Conservation (phyloP, 257 asterid genomes). For the Eucommia ulmoides region DNA sequence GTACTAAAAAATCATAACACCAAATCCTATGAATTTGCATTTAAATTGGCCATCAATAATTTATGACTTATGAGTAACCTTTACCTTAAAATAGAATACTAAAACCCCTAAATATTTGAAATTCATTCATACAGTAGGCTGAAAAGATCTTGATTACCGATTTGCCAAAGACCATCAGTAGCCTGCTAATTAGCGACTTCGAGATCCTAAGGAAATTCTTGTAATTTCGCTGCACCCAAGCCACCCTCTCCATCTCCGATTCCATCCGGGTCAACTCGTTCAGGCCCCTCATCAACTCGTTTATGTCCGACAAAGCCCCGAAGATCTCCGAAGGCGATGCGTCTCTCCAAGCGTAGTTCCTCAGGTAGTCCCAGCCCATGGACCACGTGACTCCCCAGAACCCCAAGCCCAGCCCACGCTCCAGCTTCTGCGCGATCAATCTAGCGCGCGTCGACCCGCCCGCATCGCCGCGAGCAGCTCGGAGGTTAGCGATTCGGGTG, state of each 20-base stretch:
- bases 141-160: too few relatives aligned
- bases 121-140: too few relatives aligned
- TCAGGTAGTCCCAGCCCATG: slow-evolving; percentile 50
- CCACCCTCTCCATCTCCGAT: slow-evolving; percentile 44
- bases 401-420: slow-evolving; percentile 41
- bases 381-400: slow-evolving; percentile 42
- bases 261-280: slow-evolving; percentile 29
- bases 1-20: too few relatives aligned
- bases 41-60: too few relatives aligned
- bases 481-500: slow-evolving; percentile 62
- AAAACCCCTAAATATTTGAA: too few relatives aligned
- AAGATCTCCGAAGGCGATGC: slow-evolving; percentile 27
- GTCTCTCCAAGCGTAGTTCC: slow-evolving; percentile 53
- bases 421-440: slow-evolving; percentile 30
- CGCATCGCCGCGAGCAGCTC: slow-evolving; percentile 60
- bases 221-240: slow-evolving; percentile 57
- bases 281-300: slow-evolving; percentile 31
- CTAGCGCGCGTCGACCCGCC: slow-evolving; percentile 53
- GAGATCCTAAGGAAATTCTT: slow-evolving; percentile 28
- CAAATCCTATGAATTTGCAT: too few relatives aligned
- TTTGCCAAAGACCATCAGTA: slow-evolving; percentile 38
- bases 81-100: too few relatives aligned
- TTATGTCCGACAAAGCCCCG: slow-evolving; percentile 40
- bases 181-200: slow-evolving; percentile 30
- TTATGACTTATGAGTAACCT: too few relatives aligned